Percentiles rank a stretch among this genome's conserved stretches.
Conservation (phyloP, 768 basidiomycete species). For the Tulasnella calospora region DNA sequence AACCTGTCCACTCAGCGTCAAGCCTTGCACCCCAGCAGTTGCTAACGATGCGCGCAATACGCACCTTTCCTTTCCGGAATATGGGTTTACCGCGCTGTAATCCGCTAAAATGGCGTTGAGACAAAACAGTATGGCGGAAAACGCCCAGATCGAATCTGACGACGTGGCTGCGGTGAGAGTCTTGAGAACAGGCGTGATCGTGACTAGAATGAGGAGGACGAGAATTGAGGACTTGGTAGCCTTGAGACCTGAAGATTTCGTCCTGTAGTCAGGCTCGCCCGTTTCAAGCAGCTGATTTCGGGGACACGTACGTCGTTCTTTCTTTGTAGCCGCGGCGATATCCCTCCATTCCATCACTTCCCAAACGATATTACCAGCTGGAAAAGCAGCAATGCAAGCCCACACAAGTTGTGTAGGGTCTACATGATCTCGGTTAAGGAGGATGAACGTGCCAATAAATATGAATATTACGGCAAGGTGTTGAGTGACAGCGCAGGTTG, state of each 20-base stretch:
- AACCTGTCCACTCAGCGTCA: slow-evolving; percentile 43
- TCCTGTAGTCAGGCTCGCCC: not conserved
- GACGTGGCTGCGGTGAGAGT: slow-evolving; percentile 94
- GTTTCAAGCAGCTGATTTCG: not conserved
- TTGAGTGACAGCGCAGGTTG: slow-evolving; percentile 74
- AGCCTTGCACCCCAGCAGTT: too few species aligned
- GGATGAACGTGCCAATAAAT: slow-evolving; percentile 75
- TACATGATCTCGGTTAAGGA: slow-evolving; percentile 45
- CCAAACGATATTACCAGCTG: slow-evolving; percentile 60
- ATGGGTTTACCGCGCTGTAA: slow-evolving; percentile 49
- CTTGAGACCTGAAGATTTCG: slow-evolving; percentile 18
- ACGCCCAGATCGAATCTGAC: slow-evolving; percentile 94
- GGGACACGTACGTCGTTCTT: slow-evolving; percentile 17
- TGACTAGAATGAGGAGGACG: slow-evolving; percentile 82
- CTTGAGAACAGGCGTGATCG: slow-evolving; percentile 83
- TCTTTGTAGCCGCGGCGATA: slow-evolving; percentile 6
- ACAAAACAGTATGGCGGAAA: slow-evolving; percentile 77
- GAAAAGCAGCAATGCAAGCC: slow-evolving; percentile 55
- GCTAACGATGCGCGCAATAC: not conserved
- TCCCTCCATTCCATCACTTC: slow-evolving; percentile 41
- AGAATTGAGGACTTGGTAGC: slow-evolving; percentile 75
- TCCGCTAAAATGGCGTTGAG: slow-evolving; percentile 80
- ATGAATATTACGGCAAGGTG: slow-evolving; percentile 75
- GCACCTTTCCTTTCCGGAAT: slow-evolving; percentile 8
- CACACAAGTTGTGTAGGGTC: slow-evolving; percentile 68